Base-by-base conservation (phyloP, 495 filamentous ascomycete genomes). In the Copromyces sp. region DNA sequence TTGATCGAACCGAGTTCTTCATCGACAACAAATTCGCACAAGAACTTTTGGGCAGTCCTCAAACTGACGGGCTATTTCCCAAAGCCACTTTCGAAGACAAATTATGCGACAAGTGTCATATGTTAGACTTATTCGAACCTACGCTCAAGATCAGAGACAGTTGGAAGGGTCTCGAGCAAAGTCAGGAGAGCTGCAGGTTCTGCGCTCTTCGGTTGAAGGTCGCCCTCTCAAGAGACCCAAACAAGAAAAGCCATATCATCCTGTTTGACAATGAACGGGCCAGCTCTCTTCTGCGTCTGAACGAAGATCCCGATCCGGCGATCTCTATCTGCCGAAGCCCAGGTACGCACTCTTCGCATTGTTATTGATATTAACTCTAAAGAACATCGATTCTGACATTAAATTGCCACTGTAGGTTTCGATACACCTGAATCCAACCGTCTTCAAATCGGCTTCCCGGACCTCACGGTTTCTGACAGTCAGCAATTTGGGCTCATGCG, bases 401-500 rank as follows among this genome's bases (percentile, higher is more conserved):
- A 24, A 24, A 24, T 24, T 24, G 24, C 24, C 24, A 24, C 24
- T 29, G 37, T 45, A 70, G 71, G 68, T 17, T 68, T 24, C 14
- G 68, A 24, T 6, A 12, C 20, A 12, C 68, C 68, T 16, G 39
- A 70, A 3, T 70, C 45, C 12, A 38, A 37, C 35, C 24, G 68
- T 14, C 65, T 71, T 9, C 73, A 74, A 20, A 75, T 77, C 59
- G 78, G 78, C 5, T 24, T 78, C 12, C 78, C 75, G 20, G n/a
- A 71, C 9, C 65, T 80, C 14, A 24, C 75, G 2, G 42, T 38
- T 39, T 47, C 70, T 32, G 68, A 20, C 38, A 77, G 77, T 38
- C 35, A 70, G 8, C 74, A 75, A 72, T 74, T 79, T 41, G 40
- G 38, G 9, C 75, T 74, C 37, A 41, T 80, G 4, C 61, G 71